Evolutionary conservation across 306 rosid genomes (phyloP).

Genomic region (Castanea mollissima): DNA sequence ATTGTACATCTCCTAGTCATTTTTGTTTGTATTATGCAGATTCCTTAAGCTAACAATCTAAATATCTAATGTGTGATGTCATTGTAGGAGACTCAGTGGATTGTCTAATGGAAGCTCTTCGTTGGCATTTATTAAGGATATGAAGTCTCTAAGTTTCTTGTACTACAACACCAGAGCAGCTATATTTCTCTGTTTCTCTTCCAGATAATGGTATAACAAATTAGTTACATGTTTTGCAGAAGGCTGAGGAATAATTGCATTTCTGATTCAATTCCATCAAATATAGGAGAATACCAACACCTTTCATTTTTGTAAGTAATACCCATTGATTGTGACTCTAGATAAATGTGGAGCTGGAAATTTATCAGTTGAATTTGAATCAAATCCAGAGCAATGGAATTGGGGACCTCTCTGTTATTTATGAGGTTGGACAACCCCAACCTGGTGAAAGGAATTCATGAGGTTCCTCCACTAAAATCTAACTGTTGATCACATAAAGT

Average conservation of each 20-base stretch:
- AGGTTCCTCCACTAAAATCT: background rate
- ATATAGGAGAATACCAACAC: background rate
- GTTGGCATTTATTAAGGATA: slow-evolving; percentile 34
- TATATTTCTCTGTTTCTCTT: slow-evolving; percentile 2
- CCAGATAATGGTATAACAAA: slow-evolving; percentile 5
- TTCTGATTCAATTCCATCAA: slow-evolving; percentile 50
- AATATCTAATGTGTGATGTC: background rate
- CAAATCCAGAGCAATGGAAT: background rate
- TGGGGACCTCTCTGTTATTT: background rate
- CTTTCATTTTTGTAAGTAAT: slow-evolving; percentile 58
- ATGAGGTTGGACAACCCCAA: background rate
- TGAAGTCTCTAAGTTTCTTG: slow-evolving; percentile 42
- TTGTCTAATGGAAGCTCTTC: slow-evolving; percentile 72
- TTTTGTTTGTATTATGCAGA: background rate
- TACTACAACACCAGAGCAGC: slow-evolving; percentile 30
- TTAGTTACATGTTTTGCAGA: slow-evolving; percentile 43
- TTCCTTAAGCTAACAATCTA: slow-evolving; percentile 29
- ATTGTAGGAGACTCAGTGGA: slow-evolving; percentile 56
- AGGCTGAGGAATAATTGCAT: slow-evolving; percentile 69
- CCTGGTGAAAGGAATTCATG: background rate
- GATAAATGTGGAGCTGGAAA: background rate
- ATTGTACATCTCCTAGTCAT: background rate
- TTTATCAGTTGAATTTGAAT: background rate
- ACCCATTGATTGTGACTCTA: slow-evolving; percentile 3
- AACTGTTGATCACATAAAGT: background rate